Percentiles rank a stretch among this genome's conserved stretches.
These are phyloP conservation scores for Suillus clintonianus DNA, from an alignment of 768 basidiomycete genomes.

Conservation along the genomic window DNA sequence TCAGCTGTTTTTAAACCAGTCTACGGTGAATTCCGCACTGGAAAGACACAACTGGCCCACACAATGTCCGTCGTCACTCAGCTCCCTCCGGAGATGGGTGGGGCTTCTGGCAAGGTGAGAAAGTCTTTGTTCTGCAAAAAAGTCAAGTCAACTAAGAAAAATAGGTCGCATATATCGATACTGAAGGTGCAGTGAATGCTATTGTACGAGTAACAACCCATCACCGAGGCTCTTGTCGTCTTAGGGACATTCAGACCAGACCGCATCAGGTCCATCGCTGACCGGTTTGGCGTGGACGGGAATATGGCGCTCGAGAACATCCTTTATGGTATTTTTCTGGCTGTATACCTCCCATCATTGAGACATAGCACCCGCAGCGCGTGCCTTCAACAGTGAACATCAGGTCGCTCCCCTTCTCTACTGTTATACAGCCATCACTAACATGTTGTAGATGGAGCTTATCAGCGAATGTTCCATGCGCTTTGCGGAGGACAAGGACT, in stretches of 20 bases:
- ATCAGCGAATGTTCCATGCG: slow-evolving; percentile 87
- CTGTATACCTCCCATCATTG: background rate
- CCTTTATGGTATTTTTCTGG: slow-evolving; percentile 66
- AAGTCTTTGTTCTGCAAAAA: background rate
- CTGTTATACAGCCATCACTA: slow-evolving; percentile 7
- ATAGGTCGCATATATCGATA: slow-evolving; percentile 90
- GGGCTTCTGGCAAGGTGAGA: slow-evolving; percentile 81
- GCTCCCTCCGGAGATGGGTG: slow-evolving; percentile 86
- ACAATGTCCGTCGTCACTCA: slow-evolving; percentile 93
- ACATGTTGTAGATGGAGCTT: slow-evolving; percentile 71
- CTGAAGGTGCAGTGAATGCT: slow-evolving; percentile 55
- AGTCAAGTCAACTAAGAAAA: background rate
- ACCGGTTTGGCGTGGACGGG: slow-evolving; percentile 91
- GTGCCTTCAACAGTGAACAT: slow-evolving; percentile 92
- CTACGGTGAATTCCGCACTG: slow-evolving; percentile 95
- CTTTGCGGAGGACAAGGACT: slow-evolving; percentile 89
- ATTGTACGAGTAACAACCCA: background rate
- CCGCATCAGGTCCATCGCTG: slow-evolving; percentile 86
- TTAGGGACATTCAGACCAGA: slow-evolving; percentile 96
- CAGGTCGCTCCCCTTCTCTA: slow-evolving; percentile 51
- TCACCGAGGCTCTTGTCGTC: slow-evolving; percentile 21
- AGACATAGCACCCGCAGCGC: slow-evolving; percentile 49
- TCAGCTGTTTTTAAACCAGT: slow-evolving; percentile 45
- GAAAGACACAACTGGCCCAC: slow-evolving; percentile 94
- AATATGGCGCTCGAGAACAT: slow-evolving; percentile 87